Conservation (phyloP, 768 basidiomycete species). For the Tylopilus subfusipes region DNA sequence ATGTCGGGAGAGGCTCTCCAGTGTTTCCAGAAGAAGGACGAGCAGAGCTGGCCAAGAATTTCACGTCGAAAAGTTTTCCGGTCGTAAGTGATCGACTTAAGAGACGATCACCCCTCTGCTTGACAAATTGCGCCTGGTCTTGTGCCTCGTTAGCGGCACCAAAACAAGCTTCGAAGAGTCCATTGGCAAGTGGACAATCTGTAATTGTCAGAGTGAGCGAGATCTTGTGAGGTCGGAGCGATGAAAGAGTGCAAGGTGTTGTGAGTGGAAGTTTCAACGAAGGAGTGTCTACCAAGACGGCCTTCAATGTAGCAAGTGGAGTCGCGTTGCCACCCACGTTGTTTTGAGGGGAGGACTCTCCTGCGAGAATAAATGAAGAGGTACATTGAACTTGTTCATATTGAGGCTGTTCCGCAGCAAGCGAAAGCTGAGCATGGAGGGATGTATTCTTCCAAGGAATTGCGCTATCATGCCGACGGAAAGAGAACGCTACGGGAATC, state of each 20-base stretch:
- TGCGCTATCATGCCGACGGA: not conserved
- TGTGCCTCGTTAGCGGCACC: not conserved
- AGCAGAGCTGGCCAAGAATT: conserved; percentile 12
- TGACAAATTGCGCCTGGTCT: not conserved
- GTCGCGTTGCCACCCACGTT: too few species aligned
- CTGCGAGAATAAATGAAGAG: too few species aligned
- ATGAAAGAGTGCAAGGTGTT: not conserved
- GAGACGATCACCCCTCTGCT: conserved; percentile 4
- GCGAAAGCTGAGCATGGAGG: conserved; percentile 7
- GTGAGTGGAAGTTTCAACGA: not conserved
- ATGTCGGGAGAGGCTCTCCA: conserved; percentile 1
- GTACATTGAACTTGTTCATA: too few species aligned
- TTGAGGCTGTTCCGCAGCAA: not conserved
- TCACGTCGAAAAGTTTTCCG: conserved; percentile 18
- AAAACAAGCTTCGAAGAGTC: conserved; percentile 8
- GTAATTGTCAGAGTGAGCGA: conserved; percentile 14
- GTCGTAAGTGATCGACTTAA: conserved; percentile 16
- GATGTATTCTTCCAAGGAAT: conserved; percentile 12
- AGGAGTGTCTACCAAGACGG: conserved; percentile 2
- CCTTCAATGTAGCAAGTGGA: not conserved
- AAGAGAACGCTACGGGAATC: conserved; percentile 8
- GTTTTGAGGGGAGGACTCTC: not conserved
- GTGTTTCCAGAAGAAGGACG: not conserved
- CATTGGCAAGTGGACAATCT: conserved; percentile 11
- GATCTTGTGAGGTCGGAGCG: not conserved